These are phyloP conservation scores for Globisporangium spinosum DNA, from an alignment of 352 stramenopile species.

Conservation along the genomic window DNA sequence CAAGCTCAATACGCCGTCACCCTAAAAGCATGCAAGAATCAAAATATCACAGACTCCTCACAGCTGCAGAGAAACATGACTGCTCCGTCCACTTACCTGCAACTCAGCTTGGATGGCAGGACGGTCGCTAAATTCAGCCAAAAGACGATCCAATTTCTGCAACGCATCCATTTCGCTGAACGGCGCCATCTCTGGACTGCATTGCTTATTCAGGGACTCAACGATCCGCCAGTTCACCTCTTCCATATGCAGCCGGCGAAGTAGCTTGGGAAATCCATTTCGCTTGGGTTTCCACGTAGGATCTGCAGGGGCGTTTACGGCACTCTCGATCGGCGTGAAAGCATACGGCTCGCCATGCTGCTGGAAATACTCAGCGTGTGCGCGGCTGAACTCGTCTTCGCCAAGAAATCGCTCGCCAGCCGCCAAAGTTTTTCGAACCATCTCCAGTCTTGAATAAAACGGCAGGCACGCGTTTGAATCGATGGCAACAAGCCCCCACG, in stretches of 20 bases:
- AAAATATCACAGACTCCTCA: neutral
- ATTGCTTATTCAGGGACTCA: slow-evolving; percentile 35
- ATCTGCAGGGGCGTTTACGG: neutral
- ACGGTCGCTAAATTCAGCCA: slow-evolving; percentile 33
- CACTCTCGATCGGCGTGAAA: slow-evolving; percentile 26
- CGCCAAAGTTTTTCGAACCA: slow-evolving; percentile 38
- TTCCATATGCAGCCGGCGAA: slow-evolving; percentile 38
- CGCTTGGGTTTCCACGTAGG: neutral
- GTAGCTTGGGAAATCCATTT: slow-evolving; percentile 7
- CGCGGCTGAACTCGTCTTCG: slow-evolving; percentile 39
- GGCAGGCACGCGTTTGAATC: slow-evolving; percentile 55
- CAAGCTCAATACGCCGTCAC: slow-evolving; percentile 62
- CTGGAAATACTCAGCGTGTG: slow-evolving; percentile 28
- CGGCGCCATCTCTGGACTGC: slow-evolving; percentile 33
- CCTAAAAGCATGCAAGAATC: slow-evolving; percentile 14
- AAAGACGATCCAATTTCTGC: slow-evolving; percentile 44
- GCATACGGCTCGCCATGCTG: slow-evolving; percentile 24
- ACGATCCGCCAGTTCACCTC: slow-evolving; percentile 48
- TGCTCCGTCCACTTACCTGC: slow-evolving; percentile 20
- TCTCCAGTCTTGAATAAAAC: slow-evolving; percentile 35
- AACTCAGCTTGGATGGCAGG: slow-evolving; percentile 69
- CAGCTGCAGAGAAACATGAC: neutral
- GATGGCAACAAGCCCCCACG: slow-evolving; percentile 55
- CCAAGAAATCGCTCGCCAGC: slow-evolving; percentile 25
- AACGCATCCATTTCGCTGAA: slow-evolving; percentile 50